A percentile compares a stretch with the other conserved stretches of the same genome.
phyloP scores from a whole-genome alignment of 495 filamentous ascomycete species.

The Stereocaulon alpinum region DNA sequence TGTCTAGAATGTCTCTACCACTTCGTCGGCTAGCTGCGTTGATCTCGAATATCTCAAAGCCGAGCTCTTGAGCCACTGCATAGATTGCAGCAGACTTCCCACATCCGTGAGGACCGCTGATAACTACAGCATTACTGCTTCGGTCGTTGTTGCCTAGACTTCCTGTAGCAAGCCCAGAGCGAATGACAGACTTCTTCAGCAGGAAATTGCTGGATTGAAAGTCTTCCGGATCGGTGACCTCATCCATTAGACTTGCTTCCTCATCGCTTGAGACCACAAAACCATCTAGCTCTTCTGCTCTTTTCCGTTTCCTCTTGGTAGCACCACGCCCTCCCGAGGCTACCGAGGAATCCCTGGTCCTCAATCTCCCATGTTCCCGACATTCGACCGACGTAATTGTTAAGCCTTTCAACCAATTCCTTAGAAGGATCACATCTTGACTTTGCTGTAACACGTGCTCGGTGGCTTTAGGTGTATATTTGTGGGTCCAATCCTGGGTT shows the following conservation, averaged over 20 bases:
- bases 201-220: constrained; percentile 32
- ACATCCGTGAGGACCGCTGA: constrained; percentile 84
- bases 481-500: constrained; percentile 63
- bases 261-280: constrained; percentile 84
- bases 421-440: constrained; percentile 57
- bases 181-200: constrained; percentile 53
- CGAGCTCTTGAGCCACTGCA: constrained; percentile 90
- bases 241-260: constrained; percentile 64
- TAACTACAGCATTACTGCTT: constrained; percentile 52
- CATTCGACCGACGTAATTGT: constrained; percentile 64
- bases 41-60: constrained; percentile 92
- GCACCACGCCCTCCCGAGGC: constrained; percentile 27
- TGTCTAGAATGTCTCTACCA: constrained; percentile 84
- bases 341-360: constrained; percentile 35
- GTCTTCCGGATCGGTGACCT: constrained; percentile 54
- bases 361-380: constrained; percentile 34
- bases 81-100: constrained; percentile 92
- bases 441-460: constrained; percentile 68
- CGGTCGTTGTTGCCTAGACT: constrained; percentile 33
- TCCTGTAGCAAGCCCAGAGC: constrained; percentile 39
- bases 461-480: constrained; percentile 68
- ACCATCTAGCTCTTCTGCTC: constrained; percentile 59
- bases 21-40: constrained; percentile 72
- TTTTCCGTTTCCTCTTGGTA: constrained; percentile 60
- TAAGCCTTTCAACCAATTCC: constrained; percentile 73